Conservation (phyloP, 768 basidiomycete species). For the Macrolepiota albuminosa region DNA sequence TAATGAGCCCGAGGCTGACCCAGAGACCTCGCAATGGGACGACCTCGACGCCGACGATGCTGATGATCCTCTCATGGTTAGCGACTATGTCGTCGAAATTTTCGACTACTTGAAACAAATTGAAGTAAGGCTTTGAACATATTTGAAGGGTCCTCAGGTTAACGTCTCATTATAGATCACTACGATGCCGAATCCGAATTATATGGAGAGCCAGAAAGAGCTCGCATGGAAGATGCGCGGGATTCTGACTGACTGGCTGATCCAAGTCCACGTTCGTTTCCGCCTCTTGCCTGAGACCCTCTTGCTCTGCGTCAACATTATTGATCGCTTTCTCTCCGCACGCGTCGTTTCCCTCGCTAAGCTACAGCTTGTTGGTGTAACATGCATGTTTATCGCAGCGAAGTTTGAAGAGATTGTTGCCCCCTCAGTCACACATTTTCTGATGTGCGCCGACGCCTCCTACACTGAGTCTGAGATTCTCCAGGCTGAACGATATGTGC, state of each 20-base stretch:
- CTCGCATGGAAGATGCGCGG: conserved; percentile 96
- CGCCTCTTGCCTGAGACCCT: conserved; percentile 91
- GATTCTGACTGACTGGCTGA: conserved; percentile 93
- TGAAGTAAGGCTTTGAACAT: conserved; percentile 54
- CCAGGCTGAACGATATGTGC: conserved; percentile 79
- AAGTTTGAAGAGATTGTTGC: conserved; percentile 97
- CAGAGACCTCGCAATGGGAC: conserved; percentile 68
- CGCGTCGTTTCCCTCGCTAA: conserved; percentile 86
- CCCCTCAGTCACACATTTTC: conserved; percentile 86
- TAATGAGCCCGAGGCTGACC: conserved; percentile 60
- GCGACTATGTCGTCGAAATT: conserved; percentile 93
- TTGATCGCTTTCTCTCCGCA: conserved; percentile 75
- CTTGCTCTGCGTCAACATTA: conserved; percentile 91
- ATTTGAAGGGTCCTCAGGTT: conserved; percentile 6
- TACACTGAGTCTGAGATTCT: conserved; percentile 79
- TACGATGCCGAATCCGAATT: conserved; percentile 89
- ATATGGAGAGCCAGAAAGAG: conserved; percentile 93
- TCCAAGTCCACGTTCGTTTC: conserved; percentile 93
- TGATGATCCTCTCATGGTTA: conserved; percentile 95
- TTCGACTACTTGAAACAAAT: conserved; percentile 86
- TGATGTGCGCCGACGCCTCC: conserved; percentile 77
- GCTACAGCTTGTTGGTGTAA: conserved; percentile 92
- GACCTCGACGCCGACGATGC: conserved; percentile 91
- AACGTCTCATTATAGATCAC: conserved; percentile 39
- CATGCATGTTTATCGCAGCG: conserved; percentile 88